Conservation (phyloP, 2,329 filamentous ascomycete species). For the Colletotrichum tropicale region DNA sequence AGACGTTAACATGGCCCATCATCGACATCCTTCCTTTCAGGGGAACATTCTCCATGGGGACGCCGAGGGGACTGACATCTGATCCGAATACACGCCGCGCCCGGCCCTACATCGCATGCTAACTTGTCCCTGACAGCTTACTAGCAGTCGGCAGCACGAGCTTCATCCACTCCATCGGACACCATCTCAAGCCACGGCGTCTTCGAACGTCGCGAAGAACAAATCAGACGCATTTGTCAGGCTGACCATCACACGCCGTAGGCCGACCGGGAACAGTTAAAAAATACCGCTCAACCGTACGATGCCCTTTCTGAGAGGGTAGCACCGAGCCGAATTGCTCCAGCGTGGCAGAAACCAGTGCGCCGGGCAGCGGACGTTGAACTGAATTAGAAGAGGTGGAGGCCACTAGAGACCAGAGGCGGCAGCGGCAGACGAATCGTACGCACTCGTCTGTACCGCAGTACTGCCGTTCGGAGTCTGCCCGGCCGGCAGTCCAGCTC, state of each 20-base stretch:
- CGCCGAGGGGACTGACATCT: neutral
- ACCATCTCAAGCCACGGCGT: neutral
- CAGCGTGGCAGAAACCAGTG: neutral
- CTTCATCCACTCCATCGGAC: neutral
- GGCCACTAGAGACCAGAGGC: constrained; percentile 6
- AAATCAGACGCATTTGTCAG: neutral
- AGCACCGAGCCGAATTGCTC: neutral
- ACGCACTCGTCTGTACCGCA: neutral
- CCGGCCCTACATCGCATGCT: neutral
- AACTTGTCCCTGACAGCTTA: neutral
- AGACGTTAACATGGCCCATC: neutral
- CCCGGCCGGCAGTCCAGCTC: constrained; percentile 10
- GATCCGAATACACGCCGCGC: neutral
- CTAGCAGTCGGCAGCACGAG: neutral
- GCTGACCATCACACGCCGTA: neutral
- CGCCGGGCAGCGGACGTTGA: constrained; percentile 13
- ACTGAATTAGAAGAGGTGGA: constrained; percentile 16
- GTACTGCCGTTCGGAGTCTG: constrained; percentile 14
- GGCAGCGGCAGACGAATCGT: neutral
- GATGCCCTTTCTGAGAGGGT: constrained; percentile 10
- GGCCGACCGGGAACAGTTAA: neutral
- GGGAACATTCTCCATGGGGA: neutral
- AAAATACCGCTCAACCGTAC: neutral
- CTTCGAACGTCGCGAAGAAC: neutral
- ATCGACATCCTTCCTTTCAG: neutral